These are phyloP conservation scores for Cyclocybe cylindracea DNA, from an alignment of 768 basidiomycete genomes.

Conservation along the genomic window DNA sequence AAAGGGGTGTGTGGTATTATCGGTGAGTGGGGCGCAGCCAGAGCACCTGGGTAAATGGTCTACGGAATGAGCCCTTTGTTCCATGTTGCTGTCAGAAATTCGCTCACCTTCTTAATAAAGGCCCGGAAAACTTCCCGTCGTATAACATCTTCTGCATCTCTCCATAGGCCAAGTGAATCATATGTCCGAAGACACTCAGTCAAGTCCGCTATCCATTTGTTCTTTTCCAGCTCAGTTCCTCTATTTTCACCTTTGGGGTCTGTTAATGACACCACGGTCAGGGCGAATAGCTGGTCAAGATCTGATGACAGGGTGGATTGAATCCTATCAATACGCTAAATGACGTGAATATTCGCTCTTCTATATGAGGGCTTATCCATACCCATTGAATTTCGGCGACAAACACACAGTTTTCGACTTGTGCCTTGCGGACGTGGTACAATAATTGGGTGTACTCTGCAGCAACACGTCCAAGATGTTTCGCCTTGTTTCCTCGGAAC, in stretches of 20 bases:
- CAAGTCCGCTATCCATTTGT: conserved; percentile 63
- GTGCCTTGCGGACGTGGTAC: conserved; percentile 86
- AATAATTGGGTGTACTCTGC: conserved; percentile 90
- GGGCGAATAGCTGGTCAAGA: conserved; percentile 79
- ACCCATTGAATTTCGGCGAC: conserved; percentile 89
- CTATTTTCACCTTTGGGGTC: conserved; percentile 48
- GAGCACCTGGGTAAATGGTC: conserved; percentile 75
- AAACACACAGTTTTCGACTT: conserved; percentile 73
- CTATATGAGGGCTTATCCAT: conserved; percentile 28
- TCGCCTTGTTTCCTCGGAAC: conserved; percentile 63
- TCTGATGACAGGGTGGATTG: conserved; percentile 84
- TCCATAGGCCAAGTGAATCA: conserved; percentile 78
- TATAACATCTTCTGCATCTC: conserved; percentile 87
- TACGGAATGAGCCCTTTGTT: conserved; percentile 27
- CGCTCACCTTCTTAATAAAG: conserved; percentile 76
- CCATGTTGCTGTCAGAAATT: neutral
- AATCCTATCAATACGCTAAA: conserved; percentile 77
- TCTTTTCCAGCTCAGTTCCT: conserved; percentile 62
- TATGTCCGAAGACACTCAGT: conserved; percentile 82
- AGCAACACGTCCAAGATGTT: conserved; percentile 83
- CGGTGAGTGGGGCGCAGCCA: conserved; percentile 71
- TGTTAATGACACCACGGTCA: conserved; percentile 54
- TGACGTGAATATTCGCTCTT: conserved; percentile 7
- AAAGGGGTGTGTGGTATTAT: conserved; percentile 79
- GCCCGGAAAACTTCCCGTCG: conserved; percentile 67